These are phyloP conservation scores for Citrus glauca DNA, from an alignment of 345 rosid genomes.

Conservation along the genomic window DNA sequence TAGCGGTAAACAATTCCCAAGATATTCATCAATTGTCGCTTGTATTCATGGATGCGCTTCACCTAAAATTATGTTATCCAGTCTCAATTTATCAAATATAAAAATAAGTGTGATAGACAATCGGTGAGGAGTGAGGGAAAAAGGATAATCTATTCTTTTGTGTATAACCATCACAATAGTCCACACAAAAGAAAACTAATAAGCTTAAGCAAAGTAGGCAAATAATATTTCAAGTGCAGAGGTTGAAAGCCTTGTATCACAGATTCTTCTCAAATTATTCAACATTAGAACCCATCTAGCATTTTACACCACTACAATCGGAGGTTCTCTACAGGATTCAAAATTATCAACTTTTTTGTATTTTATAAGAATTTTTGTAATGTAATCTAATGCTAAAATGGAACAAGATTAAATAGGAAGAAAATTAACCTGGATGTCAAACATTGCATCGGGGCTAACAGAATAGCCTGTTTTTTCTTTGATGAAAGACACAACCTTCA, in stretches of 20 bases:
- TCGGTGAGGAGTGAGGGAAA: not conserved
- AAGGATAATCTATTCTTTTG: not conserved
- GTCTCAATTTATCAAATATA: not conserved
- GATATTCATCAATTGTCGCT: constrained; percentile 67
- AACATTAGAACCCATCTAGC: not conserved
- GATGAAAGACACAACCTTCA: constrained; percentile 59
- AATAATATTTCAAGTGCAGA: not conserved
- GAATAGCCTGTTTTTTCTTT: constrained; percentile 73
- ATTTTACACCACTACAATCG: not conserved
- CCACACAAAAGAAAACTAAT: not conserved
- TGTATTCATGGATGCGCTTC: constrained; percentile 79
- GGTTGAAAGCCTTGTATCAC: not conserved
- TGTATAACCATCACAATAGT: not conserved
- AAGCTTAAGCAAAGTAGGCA: not conserved
- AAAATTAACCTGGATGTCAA: constrained; percentile 70
- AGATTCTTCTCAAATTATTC: not conserved
- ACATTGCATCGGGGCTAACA: constrained; percentile 78
- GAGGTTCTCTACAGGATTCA: not conserved
- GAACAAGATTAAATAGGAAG: constrained; percentile 6
- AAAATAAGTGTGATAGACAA: not conserved
- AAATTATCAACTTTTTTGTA: not conserved
- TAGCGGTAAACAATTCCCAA: constrained; percentile 70
- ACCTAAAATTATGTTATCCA: constrained; percentile 38
- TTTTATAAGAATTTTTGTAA: not conserved
- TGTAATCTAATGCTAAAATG: not conserved